Evolutionary conservation across 1,139 yeast species (phyloP).

Genomic region (Ogataea hybrid): DNA sequence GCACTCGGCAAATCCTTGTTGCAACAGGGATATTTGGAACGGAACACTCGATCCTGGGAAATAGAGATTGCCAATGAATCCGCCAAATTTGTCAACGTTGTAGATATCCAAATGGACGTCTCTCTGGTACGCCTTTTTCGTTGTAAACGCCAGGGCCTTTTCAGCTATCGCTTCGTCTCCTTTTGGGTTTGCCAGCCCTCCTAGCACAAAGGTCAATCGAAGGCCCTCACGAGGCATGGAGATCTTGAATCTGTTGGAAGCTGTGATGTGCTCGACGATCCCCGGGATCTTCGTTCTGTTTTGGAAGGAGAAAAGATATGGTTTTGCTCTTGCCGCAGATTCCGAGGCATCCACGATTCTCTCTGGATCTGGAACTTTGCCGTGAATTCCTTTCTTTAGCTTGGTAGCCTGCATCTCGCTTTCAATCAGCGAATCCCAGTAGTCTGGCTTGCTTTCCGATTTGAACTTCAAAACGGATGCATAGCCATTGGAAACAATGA

Average conservation of each 20-base stretch:
- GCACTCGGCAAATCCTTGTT: constrained; percentile 61
- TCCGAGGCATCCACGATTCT: constrained; percentile 82
- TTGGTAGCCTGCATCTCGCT: constrained; percentile 62
- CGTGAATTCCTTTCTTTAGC: constrained; percentile 60
- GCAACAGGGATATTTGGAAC: constrained; percentile 58
- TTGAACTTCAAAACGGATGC: constrained; percentile 80
- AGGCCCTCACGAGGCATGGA: constrained; percentile 70
- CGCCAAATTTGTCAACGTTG: constrained; percentile 75
- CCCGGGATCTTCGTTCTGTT: constrained; percentile 65
- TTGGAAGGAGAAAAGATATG: constrained; percentile 68
- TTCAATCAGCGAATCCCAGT: constrained; percentile 77
- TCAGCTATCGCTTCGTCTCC: constrained; percentile 45
- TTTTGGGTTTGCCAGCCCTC: constrained; percentile 60
- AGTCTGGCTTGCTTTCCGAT: constrained; percentile 68
- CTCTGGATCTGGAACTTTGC: constrained; percentile 55
- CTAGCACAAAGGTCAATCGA: constrained; percentile 67
- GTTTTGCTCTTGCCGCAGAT: constrained; percentile 65
- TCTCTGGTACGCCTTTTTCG: constrained; percentile 62
- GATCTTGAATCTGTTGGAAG: constrained; percentile 67
- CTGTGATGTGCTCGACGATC: constrained; percentile 68
- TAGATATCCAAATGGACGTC: constrained; percentile 69
- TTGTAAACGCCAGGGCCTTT: constrained; percentile 55
- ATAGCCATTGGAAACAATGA: constrained; percentile 61
- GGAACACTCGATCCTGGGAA: constrained; percentile 54
- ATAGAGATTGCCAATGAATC: constrained; percentile 72